Conservation (phyloP, 352 stramenopile species). For the Pythium diclinum region DNA sequence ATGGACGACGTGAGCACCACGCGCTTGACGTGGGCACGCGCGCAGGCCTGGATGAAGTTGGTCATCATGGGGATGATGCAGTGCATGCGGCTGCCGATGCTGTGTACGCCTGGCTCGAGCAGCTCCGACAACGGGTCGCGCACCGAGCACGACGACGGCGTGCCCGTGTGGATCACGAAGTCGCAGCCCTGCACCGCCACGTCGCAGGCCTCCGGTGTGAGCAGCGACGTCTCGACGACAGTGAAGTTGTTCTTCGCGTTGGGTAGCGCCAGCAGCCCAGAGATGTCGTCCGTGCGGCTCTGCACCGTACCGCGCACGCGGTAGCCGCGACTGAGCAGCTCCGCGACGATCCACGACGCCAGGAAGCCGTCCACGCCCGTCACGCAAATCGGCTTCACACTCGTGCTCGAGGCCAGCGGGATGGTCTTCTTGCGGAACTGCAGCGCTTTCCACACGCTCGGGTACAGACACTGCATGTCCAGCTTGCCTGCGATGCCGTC, state of each 20-base stretch:
- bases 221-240: slow-evolving; percentile 83
- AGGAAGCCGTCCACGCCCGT: slow-evolving; percentile 85
- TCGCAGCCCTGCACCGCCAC: slow-evolving; percentile 86
- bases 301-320: slow-evolving; percentile 83
- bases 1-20: slow-evolving; percentile 86
- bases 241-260: slow-evolving; percentile 76
- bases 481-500: slow-evolving; percentile 10
- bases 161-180: slow-evolving; percentile 89
- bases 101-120: slow-evolving; percentile 82
- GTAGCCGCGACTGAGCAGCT: slow-evolving; percentile 75
- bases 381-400: slow-evolving; percentile 81
- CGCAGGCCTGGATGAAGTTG: slow-evolving; percentile 88
- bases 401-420: slow-evolving; percentile 64
- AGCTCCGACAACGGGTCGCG: slow-evolving; percentile 83
- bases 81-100: slow-evolving; percentile 88
- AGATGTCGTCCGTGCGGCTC: slow-evolving; percentile 84
- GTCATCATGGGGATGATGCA: slow-evolving; percentile 92
- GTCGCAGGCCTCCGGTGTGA: slow-evolving; percentile 85
- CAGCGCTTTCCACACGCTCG: slow-evolving; percentile 75
- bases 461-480: slow-evolving; percentile 59
- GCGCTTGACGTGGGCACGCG: slow-evolving; percentile 71
- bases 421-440: slow-evolving; percentile 84
- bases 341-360: slow-evolving; percentile 81
- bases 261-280: slow-evolving; percentile 63
- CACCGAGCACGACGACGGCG: slow-evolving; percentile 82